Evolutionary conservation across 306 rosid species (phyloP).

Genomic region (Rubus parviflorus): DNA sequence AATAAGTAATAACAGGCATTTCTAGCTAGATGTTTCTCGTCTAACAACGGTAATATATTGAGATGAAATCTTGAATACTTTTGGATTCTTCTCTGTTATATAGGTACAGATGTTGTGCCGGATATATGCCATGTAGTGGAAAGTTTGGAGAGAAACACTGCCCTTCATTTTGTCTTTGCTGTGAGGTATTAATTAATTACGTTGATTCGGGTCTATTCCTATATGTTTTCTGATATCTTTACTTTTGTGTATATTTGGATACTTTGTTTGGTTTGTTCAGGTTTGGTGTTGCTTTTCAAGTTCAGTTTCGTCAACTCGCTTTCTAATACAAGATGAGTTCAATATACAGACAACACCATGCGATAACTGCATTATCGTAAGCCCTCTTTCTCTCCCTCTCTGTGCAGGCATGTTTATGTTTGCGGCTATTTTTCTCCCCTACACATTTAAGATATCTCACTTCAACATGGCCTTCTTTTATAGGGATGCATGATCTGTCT

Average conservation of each 20-base stretch:
- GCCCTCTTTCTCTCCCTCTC: slow-evolving; percentile 22
- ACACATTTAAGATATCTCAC: neutral
- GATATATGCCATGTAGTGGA: slow-evolving; percentile 85
- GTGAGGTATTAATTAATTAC: slow-evolving; percentile 49
- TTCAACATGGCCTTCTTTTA: slow-evolving; percentile 5
- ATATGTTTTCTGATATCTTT: neutral
- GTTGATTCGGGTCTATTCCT: neutral
- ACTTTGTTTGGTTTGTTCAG: slow-evolving; percentile 36
- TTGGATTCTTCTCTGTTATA: slow-evolving; percentile 14
- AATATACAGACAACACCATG: slow-evolving; percentile 73
- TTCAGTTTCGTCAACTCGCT: slow-evolving; percentile 84
- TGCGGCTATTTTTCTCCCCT: neutral
- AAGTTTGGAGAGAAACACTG: slow-evolving; percentile 63
- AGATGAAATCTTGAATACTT: neutral
- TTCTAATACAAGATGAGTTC: slow-evolving; percentile 77
- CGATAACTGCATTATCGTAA: slow-evolving; percentile 67
- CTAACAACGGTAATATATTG: neutral
- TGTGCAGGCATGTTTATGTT: neutral
- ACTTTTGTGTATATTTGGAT: neutral
- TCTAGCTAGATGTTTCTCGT: neutral
- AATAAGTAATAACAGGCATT: slow-evolving; percentile 19
- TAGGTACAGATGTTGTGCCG: slow-evolving; percentile 77
- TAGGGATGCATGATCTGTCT: slow-evolving; percentile 56
- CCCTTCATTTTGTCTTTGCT: slow-evolving; percentile 58
- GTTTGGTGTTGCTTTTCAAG: slow-evolving; percentile 63